Base-by-base conservation (phyloP, 116 monocot genomes). In the Zostera marina region DNA sequence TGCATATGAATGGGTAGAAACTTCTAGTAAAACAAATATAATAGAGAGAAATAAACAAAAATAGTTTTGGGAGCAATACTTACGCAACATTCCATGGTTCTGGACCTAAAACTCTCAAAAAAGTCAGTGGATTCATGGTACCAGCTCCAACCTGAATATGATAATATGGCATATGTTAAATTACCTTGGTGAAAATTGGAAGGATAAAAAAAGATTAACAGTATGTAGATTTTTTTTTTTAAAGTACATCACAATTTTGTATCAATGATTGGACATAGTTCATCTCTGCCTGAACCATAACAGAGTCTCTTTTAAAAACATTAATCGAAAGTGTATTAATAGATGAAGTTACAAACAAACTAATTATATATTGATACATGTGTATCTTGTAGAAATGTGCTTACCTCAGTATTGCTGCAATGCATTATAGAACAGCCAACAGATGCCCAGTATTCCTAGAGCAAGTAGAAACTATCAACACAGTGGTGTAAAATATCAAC, bases 41-140 rank as follows among this genome's bases (percentile, higher is more conserved):
- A 24, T 7, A 12, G 25, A 54, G 22, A 9, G 7, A 24, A 22
- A 44, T 15, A 43, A 44, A 46, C 17, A 11, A 7, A 14, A 40
- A n/a, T 38, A 6, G 14, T 45, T 42, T 22, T 22, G 22, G 9
- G 24, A 13, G 42, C 9, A 1, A 59, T 55, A 73, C 87, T 87
- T 93, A 93, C 93, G 87, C 93, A 72, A 88, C 88, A 75, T 93
- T 93, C 93, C 93, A 93, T 21, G 93, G 93, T 69, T 93, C 93
- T 11, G 88, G 93, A 52, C 93, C 93, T 52, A 93, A 59, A 63
- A 93, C 93, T 52, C 88, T 73, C 63, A 93, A 81, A 66, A 93
- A 93, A 20, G 93, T 93, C 66, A 87, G 73, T 26, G 93, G 93
- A 68, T 93, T 93, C 93, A 93, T 88, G 11, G 93, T 93, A 42